Evolutionary conservation across 2,329 filamentous ascomycete genomes (phyloP).

Genomic region (Neopestalotiopsis clavispora): DNA sequence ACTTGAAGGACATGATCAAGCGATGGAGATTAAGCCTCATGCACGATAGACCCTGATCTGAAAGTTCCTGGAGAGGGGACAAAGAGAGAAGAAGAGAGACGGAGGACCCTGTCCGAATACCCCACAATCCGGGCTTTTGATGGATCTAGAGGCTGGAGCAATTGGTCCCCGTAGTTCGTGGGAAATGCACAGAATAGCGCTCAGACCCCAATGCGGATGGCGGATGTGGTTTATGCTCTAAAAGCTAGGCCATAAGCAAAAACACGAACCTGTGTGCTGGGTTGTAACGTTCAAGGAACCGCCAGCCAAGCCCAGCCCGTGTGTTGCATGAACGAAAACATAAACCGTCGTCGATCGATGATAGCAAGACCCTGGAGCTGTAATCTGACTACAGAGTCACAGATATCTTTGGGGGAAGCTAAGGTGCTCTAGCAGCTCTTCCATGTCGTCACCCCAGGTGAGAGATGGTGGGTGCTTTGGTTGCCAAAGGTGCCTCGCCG

Average conservation of each 20-base stretch:
- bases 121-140: not conserved
- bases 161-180: not conserved
- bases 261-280: not conserved
- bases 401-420: not conserved
- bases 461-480: not conserved
- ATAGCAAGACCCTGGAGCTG: conserved; percentile 1
- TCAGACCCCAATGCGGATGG: not conserved
- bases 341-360: not conserved
- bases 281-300: no score
- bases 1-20: not conserved
- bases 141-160: not conserved
- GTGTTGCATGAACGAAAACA: not conserved
- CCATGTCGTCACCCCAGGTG: not conserved
- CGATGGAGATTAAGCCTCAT: not conserved
- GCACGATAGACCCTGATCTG: not conserved
- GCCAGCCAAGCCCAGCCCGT: no score
- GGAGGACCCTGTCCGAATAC: not conserved
- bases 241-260: not conserved
- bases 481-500: not conserved
- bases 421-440: not conserved
- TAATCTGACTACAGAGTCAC: not conserved
- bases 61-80: not conserved
- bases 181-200: not conserved
- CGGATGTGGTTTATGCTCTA: not conserved
- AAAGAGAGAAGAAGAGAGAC: not conserved